Base-by-base conservation (phyloP, 169 alveolate genomes). In the Miamiensis avidus region DNA sequence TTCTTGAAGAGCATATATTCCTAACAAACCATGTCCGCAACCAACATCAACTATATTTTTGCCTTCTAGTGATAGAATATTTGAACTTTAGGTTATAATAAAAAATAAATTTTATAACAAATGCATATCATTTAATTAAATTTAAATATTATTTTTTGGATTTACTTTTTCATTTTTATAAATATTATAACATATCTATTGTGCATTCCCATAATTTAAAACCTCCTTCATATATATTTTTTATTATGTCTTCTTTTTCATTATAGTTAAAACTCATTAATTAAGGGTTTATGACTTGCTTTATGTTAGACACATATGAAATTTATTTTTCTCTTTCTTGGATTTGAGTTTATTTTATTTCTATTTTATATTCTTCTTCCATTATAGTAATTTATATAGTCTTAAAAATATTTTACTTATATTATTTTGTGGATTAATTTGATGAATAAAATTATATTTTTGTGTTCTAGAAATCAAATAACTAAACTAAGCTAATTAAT, bases 151-250 rank as follows among this genome's bases (percentile, higher is more conserved):
- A n/a, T n/a, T n/a, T n/a, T n/a, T n/a, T n/a, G n/a, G 4, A 11
- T 49, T 64, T 32, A 29, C 79, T 29, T 73, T 78, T 82, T 73
- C 88, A 82, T 31, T 88, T 83, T 1, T 88, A 84, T 31, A 92
- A 82, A 78, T 91, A 91, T 20, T 82, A 82, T 0, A 91, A 77
- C 72, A 93, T 79, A 86, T 93, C 96, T 74, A 91, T 69, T 29
- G 93, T 89, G 74, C 96, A 93, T 85, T 93, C 96, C 96, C 96
- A 93, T 27, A 93, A 81, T 76, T 92, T 91, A 65, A 91, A 87
- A 27, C 96, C 96, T 0, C 96, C 96, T 82, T 93, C 96, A 85
- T 93, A 93, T 73, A 88, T 85, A 30, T 89, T 88, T 76, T 88
- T 82, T 26, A 91, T 83, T 64, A 90, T 83, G 81, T 90, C 93